Evolutionary conservation across 148 eudicot species (phyloP), one percentile per base, ranked within the genome.

Genomic region (Nepenthes gracilis): DNA sequence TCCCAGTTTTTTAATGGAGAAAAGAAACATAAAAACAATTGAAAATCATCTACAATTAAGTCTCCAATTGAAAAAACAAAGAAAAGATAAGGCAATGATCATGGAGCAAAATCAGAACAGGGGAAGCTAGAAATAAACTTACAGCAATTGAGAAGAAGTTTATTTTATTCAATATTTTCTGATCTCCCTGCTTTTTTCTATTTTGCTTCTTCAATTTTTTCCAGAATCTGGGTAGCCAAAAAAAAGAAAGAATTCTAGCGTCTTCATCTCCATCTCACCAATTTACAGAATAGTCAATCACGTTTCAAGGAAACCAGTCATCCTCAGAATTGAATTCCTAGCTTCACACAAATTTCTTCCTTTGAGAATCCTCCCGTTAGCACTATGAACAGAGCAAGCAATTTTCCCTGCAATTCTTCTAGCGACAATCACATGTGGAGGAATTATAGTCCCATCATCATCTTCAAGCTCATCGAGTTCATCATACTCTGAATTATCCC

Each of bases 221-320:
- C 45, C 45, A 0, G 8, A 4, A 40, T 40, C 8, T 8, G 4
- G 45, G 8, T 40, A 40, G 8, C 45, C 6, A 40, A 40, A 40
- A 8, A 40, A 40, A 12, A 52, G 32, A 52, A 52, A 7, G 5
- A 14, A 52, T 52, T 14, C 14, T 52, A 13, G 23, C 23, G 23
- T 52, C 6, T 12, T 52, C 1, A 13, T 52, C 14, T 1, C n/a
- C 55, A 52, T 52, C 32, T 23, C 13, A 50, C 54, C 54, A 50
- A n/a, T 11, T 40, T 40, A n/a, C 54, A 52, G 15, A 32, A 1
- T 6, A n/a, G 55, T 12, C 11, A 14, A 55, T 75, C 61, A 79
- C 58, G 75, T 70, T 70, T 80, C 83, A 14, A 67, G 47, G 12
- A 76, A 80, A 6, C 83, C 83, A 43, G 83, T 80, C 58, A 80